Evolutionary conservation across 1,139 yeast genomes (phyloP).

Genomic region (Wickerhamomyces sp.): DNA sequence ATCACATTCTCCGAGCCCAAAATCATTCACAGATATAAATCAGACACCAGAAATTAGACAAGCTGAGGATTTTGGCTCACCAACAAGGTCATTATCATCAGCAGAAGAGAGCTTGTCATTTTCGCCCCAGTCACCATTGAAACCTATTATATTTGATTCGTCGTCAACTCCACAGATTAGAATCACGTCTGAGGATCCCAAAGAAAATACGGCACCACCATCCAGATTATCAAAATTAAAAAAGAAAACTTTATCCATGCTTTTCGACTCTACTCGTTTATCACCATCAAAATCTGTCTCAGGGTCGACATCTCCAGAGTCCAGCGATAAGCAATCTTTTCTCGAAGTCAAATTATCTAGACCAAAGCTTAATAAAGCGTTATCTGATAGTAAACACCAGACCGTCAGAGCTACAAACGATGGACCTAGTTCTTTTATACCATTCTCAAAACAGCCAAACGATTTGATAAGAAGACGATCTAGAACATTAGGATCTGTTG

Average conservation of each 20-base stretch:
- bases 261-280: slow-evolving; percentile 11
- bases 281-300: slow-evolving; percentile 2
- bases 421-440: not conserved
- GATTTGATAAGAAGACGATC: slow-evolving; percentile 19
- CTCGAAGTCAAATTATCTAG: slow-evolving; percentile 1
- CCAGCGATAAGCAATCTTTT: too few relatives aligned
- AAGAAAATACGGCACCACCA: slow-evolving; percentile 2
- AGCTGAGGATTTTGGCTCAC: slow-evolving; percentile 14
- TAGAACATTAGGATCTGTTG: slow-evolving; percentile 22
- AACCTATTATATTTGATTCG: not conserved
- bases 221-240: slow-evolving; percentile 13
- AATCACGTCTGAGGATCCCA: slow-evolving; percentile 2
- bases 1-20: not conserved
- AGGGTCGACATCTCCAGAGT: not conserved
- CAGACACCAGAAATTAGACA: slow-evolving; percentile 10
- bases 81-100: not conserved
- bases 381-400: slow-evolving; percentile 12
- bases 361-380: slow-evolving; percentile 10
- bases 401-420: not conserved
- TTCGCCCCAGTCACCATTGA: not conserved
- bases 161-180: not conserved
- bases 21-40: slow-evolving; percentile 1
- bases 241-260: slow-evolving; percentile 16
- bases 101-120: too few relatives aligned
- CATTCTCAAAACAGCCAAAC: not conserved